A percentile compares a stretch with the other conserved stretches of the same genome.
Evolutionary conservation across 2,329 filamentous ascomycete species (phyloP).

Genomic region (Kalmusia sp.): DNA sequence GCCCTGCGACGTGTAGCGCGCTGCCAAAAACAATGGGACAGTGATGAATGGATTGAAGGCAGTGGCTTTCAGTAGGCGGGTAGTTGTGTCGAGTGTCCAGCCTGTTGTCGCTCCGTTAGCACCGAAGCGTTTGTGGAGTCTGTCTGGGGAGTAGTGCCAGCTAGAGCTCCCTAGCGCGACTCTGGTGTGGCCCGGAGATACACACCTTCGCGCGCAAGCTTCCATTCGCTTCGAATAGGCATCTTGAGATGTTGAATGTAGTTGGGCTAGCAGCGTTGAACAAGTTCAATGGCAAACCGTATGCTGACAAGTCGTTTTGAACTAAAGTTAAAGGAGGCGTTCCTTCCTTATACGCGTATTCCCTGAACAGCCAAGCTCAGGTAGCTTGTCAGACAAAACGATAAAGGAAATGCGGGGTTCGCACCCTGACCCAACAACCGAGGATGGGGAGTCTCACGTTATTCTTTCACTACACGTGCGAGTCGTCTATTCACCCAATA

Average conservation of each 20-base stretch:
- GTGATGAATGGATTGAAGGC: conserved; percentile 70
- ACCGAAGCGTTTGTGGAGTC: neutral
- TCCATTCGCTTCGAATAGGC: conserved; percentile 48
- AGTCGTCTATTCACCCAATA: no score
- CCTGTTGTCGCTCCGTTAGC: conserved; percentile 23
- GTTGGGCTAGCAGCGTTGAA: no score
- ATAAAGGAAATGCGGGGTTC: no score
- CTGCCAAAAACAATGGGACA: conserved; percentile 68
- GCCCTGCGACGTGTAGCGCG: conserved; percentile 69
- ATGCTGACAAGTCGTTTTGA: no score
- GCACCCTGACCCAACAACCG: no score
- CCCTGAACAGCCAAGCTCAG: no score
- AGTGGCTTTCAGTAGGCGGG: conserved; percentile 65
- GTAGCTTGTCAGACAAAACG: no score
- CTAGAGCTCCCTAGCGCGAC: neutral
- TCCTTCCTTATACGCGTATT: no score
- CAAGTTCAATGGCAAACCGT: no score
- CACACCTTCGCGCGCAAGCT: conserved; percentile 48
- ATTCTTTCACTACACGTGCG: no score
- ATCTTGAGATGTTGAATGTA: conserved; percentile 28
- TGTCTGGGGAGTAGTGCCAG: neutral
- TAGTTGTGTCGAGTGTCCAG: conserved; percentile 62
- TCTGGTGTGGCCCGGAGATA: neutral
- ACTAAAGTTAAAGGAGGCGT: no score
- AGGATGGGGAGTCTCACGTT: no score